A percentile compares a stretch with the other conserved stretches of the same genome.
Evolutionary conservation across 2,329 filamentous ascomycete species (phyloP).

Genomic region (Pseudocercospora eumusae): DNA sequence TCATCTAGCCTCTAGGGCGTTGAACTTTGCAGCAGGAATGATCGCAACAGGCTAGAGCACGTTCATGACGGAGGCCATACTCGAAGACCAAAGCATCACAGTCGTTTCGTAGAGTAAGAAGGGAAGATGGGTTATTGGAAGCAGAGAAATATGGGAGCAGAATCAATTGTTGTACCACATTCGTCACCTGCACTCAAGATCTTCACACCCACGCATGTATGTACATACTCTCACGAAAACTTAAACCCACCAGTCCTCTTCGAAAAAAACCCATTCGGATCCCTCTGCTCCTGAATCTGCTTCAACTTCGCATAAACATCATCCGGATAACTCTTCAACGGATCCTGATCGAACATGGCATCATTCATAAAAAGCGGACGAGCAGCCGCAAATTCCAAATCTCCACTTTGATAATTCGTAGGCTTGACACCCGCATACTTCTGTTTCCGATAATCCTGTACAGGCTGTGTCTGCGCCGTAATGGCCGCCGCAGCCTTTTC

Average conservation of each 20-base stretch:
- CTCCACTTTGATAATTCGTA: conserved; percentile 29
- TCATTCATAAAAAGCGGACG: conserved; percentile 34
- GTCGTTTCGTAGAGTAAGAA: too few relatives aligned
- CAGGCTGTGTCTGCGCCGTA: conserved; percentile 25
- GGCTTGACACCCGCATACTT: conserved; percentile 26
- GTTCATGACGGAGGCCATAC: too few relatives aligned
- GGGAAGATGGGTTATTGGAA: background rate
- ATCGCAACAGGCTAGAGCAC: too few relatives aligned
- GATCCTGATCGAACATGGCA: conserved; percentile 33
- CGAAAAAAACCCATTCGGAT: conserved; percentile 31
- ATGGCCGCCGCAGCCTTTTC: conserved; percentile 21
- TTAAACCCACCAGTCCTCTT: conserved; percentile 28
- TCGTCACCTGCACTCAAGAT: background rate
- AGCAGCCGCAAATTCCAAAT: conserved; percentile 21
- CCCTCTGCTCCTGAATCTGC: conserved; percentile 25
- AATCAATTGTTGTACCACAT: background rate
- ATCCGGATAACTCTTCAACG: conserved; percentile 26
- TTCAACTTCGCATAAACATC: conserved; percentile 25
- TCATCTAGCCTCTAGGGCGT: too few relatives aligned
- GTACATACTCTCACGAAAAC: conserved; percentile 14
- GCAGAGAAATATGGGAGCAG: background rate
- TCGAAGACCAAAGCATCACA: too few relatives aligned
- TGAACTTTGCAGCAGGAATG: too few relatives aligned
- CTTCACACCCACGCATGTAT: background rate
- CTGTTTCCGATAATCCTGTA: conserved; percentile 23